These are phyloP conservation scores for Chlorella sp. DNA, from an alignment of 139 green algal genomes.

Conservation along the genomic window DNA sequence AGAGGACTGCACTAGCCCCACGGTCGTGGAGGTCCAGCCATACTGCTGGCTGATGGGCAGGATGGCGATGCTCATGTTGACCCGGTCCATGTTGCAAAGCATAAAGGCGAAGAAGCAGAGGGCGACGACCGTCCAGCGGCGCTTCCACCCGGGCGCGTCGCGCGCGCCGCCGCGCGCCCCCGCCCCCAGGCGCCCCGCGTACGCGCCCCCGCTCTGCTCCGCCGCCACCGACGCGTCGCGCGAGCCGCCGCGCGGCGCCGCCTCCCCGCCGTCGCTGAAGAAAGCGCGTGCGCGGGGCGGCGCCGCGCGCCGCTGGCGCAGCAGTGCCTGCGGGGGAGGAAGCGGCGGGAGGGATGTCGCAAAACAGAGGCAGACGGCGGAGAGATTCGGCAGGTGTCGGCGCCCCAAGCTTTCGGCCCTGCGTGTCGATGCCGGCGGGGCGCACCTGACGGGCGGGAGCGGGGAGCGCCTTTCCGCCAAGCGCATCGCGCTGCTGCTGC, in stretches of 20 bases:
- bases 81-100: conserved; percentile 94
- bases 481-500: not conserved
- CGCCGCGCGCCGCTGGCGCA: not conserved
- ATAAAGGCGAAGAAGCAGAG: conserved; percentile 94
- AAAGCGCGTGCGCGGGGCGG: not conserved
- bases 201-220: not conserved
- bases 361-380: too few relatives aligned
- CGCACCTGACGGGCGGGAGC: not conserved
- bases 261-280: conserved; percentile 20
- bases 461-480: not conserved
- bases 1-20: conserved; percentile 94
- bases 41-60: conserved; percentile 92
- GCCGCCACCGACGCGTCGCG: conserved; percentile 1
- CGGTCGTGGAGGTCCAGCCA: conserved; percentile 80
- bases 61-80: conserved; percentile 98
- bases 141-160: conserved; percentile 55
- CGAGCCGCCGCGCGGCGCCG: not conserved
- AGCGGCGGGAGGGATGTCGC: not conserved
- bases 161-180: not conserved
- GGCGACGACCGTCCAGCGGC: conserved; percentile 82
- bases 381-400: too few relatives aligned
- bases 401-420: too few relatives aligned
- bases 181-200: not conserved
- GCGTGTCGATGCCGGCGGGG: too few relatives aligned
- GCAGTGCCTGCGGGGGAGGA: not conserved